Percentiles rank a stretch among this genome's conserved stretches.
These are phyloP conservation scores for Sphaerostilbella broomeana DNA, from an alignment of 2,329 filamentous ascomycete species.

Conservation along the genomic window DNA sequence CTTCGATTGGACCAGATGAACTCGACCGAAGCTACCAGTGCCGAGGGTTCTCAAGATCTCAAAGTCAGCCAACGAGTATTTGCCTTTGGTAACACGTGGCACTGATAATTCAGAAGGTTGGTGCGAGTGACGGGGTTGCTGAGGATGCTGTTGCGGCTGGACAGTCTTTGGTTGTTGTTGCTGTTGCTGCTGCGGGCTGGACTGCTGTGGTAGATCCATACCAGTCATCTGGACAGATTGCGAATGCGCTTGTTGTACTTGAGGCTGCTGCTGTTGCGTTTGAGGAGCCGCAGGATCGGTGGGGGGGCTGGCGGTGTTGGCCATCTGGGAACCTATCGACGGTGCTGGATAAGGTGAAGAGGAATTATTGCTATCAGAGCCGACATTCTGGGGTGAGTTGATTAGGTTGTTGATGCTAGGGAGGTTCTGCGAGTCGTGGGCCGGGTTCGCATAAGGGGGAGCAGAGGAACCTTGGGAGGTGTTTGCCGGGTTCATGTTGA, in stretches of 20 bases:
- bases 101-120: constrained; percentile 27
- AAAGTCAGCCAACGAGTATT: constrained; percentile 92
- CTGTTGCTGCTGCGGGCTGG: constrained; percentile 14
- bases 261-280: constrained; percentile 17
- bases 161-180: constrained; percentile 21
- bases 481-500: constrained; percentile 23
- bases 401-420: constrained; percentile 81
- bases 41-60: constrained; percentile 84
- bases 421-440: constrained; percentile 57
- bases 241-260: not conserved
- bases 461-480: constrained; percentile 20
- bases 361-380: constrained; percentile 23
- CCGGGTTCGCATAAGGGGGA: constrained; percentile 22
- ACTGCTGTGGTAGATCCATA: constrained; percentile 19
- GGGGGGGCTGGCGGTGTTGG: constrained; percentile 7
- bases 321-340: constrained; percentile 14
- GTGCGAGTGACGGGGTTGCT: constrained; percentile 28
- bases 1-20: constrained; percentile 94
- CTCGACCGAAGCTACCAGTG: constrained; percentile 92
- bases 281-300: constrained; percentile 15
- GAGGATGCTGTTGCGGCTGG: constrained; percentile 23
- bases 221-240: constrained; percentile 26
- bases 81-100: constrained; percentile 79
- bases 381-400: constrained; percentile 46
- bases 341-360: constrained; percentile 14